phyloP scores from a whole-genome alignment of 2,329 filamentous ascomycete species.

The Talaromyces sp. region DNA sequence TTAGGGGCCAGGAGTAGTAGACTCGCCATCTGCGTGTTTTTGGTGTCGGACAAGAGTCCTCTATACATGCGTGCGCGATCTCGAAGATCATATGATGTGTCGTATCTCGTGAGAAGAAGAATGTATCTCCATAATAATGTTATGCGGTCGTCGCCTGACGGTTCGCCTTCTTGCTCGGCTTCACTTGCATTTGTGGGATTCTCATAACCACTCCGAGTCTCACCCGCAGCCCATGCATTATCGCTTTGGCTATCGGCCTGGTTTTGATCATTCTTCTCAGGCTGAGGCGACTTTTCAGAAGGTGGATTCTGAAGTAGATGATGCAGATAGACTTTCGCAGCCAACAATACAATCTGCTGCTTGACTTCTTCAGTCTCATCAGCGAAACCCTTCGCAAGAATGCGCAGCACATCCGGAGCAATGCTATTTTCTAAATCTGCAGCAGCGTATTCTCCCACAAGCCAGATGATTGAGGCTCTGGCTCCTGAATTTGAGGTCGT shows the following conservation, averaged over 20 bases:
- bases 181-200: conserved; percentile 28
- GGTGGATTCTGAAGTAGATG: conserved; percentile 61
- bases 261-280: not conserved
- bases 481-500: conserved; percentile 83
- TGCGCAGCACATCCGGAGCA: conserved; percentile 85
- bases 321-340: conserved; percentile 95
- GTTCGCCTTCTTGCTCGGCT: conserved; percentile 27
- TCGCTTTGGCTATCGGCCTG: conserved; percentile 7
- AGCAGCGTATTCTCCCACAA: conserved; percentile 90
- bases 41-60: conserved; percentile 72
- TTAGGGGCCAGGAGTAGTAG: conserved; percentile 91
- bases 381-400: conserved; percentile 79
- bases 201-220: conserved; percentile 23
- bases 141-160: conserved; percentile 59
- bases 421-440: conserved; percentile 80
- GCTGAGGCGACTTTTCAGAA: conserved; percentile 22
- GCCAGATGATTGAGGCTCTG: conserved; percentile 92
- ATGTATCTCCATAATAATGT: conserved; percentile 80
- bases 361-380: conserved; percentile 84
- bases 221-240: conserved; percentile 36
- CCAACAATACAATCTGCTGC: conserved; percentile 85
- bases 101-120: conserved; percentile 82
- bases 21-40: conserved; percentile 76
- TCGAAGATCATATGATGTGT: conserved; percentile 90
- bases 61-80: conserved; percentile 88